phyloP scores from a whole-genome alignment of 192 early-diverging fungal genomes.

The Coemansia sp. region DNA sequence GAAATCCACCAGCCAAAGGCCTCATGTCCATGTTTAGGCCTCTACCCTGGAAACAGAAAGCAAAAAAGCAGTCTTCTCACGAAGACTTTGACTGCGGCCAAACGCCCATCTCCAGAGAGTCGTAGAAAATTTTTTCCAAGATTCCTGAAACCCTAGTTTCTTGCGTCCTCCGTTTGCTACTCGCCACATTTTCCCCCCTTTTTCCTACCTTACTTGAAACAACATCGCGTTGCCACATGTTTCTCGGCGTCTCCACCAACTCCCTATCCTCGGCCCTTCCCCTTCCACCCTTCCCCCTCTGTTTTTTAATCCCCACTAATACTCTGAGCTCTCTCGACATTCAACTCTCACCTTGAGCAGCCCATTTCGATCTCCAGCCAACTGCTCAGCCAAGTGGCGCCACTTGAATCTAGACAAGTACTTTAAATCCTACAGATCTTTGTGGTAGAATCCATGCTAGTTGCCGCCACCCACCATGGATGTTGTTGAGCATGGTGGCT shows the following conservation, averaged over 20 bases:
- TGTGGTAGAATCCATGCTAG: slow-evolving; percentile 81
- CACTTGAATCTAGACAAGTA: slow-evolving; percentile 97
- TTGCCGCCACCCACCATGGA: slow-evolving; percentile 77
- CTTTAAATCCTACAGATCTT: slow-evolving; percentile 96
- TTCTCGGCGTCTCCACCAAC: slow-evolving; percentile 42
- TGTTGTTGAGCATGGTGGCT: slow-evolving; percentile 76
- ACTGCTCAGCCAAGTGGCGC: slow-evolving; percentile 90
- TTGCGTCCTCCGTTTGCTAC: slow-evolving; percentile 13
- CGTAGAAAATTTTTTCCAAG: slow-evolving; percentile 56
- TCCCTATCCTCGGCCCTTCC: slow-evolving; percentile 42
- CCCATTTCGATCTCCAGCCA: slow-evolving; percentile 82
- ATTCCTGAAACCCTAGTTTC: slow-evolving; percentile 52
- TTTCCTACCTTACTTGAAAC: slow-evolving; percentile 50
- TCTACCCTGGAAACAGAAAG: too few species aligned
- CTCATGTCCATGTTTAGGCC: too few species aligned
- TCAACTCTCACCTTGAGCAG: slow-evolving; percentile 84
- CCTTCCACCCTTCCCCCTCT: slow-evolving; percentile 51
- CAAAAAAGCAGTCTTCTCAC: too few species aligned
- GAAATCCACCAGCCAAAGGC: too few species aligned
- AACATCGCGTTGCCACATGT: slow-evolving; percentile 65
- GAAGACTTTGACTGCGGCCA: too few species aligned
- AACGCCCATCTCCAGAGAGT: too few species aligned
- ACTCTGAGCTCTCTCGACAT: slow-evolving; percentile 88
- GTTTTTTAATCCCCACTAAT: slow-evolving; percentile 73
- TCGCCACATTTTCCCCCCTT: slow-evolving; percentile 13